These are phyloP conservation scores for Aspergillus leporis DNA, from an alignment of 495 filamentous ascomycete genomes.

Conservation along the genomic window DNA sequence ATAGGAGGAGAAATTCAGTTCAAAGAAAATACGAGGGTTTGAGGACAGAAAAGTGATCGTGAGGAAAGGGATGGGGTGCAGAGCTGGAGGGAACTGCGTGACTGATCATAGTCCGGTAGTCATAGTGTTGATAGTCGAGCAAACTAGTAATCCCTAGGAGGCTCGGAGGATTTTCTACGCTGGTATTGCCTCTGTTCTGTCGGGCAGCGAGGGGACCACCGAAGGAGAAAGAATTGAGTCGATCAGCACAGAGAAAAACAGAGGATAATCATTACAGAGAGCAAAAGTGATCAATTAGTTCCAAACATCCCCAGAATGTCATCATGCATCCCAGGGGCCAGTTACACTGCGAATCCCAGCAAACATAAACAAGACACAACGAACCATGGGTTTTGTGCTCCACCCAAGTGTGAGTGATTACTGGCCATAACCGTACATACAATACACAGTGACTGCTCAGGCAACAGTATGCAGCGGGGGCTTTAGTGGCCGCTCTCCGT, in stretches of 20 bases:
- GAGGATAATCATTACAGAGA: not conserved
- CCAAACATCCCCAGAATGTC: not conserved
- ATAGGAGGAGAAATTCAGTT: not conserved
- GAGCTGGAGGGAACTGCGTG: slow-evolving; percentile 12
- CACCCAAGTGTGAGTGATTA: not conserved
- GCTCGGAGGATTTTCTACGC: slow-evolving; percentile 18
- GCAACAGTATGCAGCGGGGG: not conserved
- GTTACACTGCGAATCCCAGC: not conserved
- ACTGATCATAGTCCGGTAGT: slow-evolving; percentile 21
- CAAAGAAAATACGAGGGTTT: not conserved
- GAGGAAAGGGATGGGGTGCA: slow-evolving; percentile 4
- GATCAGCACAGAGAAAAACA: not conserved
- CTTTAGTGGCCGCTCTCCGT: too few species aligned
- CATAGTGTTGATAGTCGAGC: slow-evolving; percentile 16
- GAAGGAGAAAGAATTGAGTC: slow-evolving; percentile 8
- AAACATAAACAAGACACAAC: slow-evolving; percentile 8
- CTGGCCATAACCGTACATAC: not conserved
- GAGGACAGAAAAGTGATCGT: not conserved
- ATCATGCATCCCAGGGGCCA: not conserved
- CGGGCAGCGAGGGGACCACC: slow-evolving; percentile 19
- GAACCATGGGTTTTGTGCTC: slow-evolving; percentile 13
- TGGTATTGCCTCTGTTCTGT: slow-evolving; percentile 7
- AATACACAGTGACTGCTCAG: not conserved
- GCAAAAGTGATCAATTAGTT: not conserved
- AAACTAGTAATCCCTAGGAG: slow-evolving; percentile 9